phyloP scores from a whole-genome alignment of 805 yeast genomes.

The Wickerhamia fluorescens region DNA sequence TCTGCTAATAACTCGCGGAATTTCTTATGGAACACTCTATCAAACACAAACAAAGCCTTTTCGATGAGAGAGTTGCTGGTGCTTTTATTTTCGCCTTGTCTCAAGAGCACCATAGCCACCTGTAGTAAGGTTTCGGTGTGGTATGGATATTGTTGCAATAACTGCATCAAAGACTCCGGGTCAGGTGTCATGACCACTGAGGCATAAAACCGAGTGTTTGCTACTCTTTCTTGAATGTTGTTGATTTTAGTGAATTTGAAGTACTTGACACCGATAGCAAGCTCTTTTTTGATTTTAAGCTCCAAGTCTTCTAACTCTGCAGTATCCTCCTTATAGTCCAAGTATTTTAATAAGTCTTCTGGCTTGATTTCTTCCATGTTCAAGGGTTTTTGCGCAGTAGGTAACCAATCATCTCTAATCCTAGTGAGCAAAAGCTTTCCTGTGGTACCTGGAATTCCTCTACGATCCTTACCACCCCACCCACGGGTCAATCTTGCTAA shows the following conservation, averaged over 20 bases:
- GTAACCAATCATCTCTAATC: conserved; percentile 76
- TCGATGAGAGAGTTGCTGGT: conserved; percentile 71
- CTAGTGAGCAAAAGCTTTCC: conserved; percentile 63
- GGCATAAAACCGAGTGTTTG: conserved; percentile 49
- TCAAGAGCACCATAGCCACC: conserved; percentile 61
- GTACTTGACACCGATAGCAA: conserved; percentile 41
- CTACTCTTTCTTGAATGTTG: conserved; percentile 24
- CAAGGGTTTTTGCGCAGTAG: conserved; percentile 56
- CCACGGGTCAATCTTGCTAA: conserved; percentile 56
- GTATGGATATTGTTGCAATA: conserved; percentile 60
- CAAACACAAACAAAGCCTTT: conserved; percentile 71
- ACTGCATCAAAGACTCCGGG: conserved; percentile 59
- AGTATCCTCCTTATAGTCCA: conserved; percentile 28
- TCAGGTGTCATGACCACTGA: conserved; percentile 70
- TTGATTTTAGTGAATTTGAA: conserved; percentile 45
- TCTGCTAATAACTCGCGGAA: conserved; percentile 39
- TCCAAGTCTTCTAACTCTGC: conserved; percentile 20
- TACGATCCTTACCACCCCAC: conserved; percentile 78
- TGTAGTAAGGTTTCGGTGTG: conserved; percentile 75
- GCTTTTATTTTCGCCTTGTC: conserved; percentile 68
- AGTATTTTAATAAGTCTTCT: conserved; percentile 30
- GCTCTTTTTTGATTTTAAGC: conserved; percentile 25
- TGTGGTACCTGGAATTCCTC: conserved; percentile 66
- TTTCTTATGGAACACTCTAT: conserved; percentile 58
- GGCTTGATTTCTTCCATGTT: conserved; percentile 47